These are phyloP conservation scores for Blastobotrys americana DNA, from an alignment of 805 yeast genomes.

Conservation along the genomic window DNA sequence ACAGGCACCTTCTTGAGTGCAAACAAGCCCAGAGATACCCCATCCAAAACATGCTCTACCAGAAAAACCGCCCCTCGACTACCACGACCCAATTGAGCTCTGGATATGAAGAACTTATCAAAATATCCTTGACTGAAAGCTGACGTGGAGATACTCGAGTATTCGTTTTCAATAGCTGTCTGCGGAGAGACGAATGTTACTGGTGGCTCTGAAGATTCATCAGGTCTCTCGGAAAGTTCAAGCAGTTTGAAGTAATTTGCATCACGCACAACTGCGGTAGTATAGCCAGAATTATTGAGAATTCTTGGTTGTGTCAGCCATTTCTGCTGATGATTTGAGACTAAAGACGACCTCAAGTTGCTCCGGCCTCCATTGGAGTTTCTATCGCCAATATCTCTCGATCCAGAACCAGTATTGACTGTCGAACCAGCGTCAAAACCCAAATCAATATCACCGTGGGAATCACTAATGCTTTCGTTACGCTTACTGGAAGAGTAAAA, in stretches of 20 bases:
- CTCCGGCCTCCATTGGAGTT: neutral
- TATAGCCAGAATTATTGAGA: neutral
- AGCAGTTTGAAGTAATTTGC: constrained; percentile 18
- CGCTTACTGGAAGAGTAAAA: too few species aligned
- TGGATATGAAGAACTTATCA: constrained; percentile 51
- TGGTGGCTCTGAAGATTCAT: neutral
- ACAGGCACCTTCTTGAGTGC: constrained; percentile 82
- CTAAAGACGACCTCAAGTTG: neutral
- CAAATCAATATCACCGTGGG: neutral
- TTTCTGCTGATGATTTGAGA: too few species aligned
- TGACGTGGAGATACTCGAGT: constrained; percentile 18
- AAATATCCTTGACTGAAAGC: constrained; percentile 81
- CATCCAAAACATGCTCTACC: constrained; percentile 74
- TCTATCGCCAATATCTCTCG: neutral
- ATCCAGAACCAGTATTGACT: neutral
- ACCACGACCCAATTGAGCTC: constrained; percentile 66
- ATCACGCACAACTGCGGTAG: constrained; percentile 6
- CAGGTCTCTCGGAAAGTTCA: constrained; percentile 5
- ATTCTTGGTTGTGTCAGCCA: too few species aligned
- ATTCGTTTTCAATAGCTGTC: neutral
- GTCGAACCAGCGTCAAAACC: neutral
- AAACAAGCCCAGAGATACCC: constrained; percentile 64
- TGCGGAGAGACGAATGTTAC: neutral
- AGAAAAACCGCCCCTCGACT: constrained; percentile 79
- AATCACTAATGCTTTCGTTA: too few species aligned